These are phyloP conservation scores for Wickerhamomyces sydowiorum DNA, from an alignment of 805 yeast genomes.

Conservation along the genomic window DNA sequence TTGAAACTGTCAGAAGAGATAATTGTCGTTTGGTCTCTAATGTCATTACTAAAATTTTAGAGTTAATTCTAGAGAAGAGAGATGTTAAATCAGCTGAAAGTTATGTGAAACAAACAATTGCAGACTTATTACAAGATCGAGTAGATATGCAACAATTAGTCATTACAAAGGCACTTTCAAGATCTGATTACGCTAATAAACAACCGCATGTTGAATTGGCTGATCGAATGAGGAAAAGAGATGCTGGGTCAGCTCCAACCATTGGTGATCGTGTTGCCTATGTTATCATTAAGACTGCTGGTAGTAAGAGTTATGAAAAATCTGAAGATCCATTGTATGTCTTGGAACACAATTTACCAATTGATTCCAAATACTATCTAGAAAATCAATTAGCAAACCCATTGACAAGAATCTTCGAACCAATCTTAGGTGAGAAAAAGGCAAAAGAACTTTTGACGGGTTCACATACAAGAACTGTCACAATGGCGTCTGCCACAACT, in stretches of 20 bases:
- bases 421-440: slow-evolving; percentile 81
- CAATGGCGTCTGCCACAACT: slow-evolving; percentile 40
- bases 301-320: slow-evolving; percentile 83
- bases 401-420: slow-evolving; percentile 87
- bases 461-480: slow-evolving; percentile 74
- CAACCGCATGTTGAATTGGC: slow-evolving; percentile 98
- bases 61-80: slow-evolving; percentile 78
- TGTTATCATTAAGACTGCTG: slow-evolving; percentile 79
- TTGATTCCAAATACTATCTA: slow-evolving; percentile 89
- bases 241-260: slow-evolving; percentile 94
- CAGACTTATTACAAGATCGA: slow-evolving; percentile 84
- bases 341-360: slow-evolving; percentile 84
- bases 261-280: slow-evolving; percentile 98
- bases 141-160: slow-evolving; percentile 91
- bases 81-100: slow-evolving; percentile 80
- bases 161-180: slow-evolving; percentile 84
- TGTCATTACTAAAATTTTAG: slow-evolving; percentile 88
- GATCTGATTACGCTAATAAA: slow-evolving; percentile 86
- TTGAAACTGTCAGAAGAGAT: slow-evolving; percentile 97
- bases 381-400: slow-evolving; percentile 94
- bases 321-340: slow-evolving; percentile 96
- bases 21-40: slow-evolving; percentile 92
- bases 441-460: slow-evolving; percentile 81
- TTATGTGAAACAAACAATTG: slow-evolving; percentile 82
- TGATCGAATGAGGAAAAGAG: slow-evolving; percentile 93